These are phyloP conservation scores for Pyrenophora seminiperda DNA, from an alignment of 2,329 filamentous ascomycete genomes.

Conservation along the genomic window DNA sequence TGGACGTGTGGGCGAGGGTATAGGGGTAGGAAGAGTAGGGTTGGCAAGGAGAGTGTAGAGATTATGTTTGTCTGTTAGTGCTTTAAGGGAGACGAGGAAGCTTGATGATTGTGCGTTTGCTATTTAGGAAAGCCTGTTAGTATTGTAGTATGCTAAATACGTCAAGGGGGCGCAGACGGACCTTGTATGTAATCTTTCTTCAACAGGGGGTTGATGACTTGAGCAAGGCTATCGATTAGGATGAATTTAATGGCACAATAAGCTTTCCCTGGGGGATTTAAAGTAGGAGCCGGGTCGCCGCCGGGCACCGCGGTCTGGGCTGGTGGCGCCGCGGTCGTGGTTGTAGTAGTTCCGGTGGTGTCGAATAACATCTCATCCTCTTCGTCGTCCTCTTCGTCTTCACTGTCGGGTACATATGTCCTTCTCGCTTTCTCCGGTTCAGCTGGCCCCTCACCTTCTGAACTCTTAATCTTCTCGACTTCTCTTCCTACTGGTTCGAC, in stretches of 20 bases:
- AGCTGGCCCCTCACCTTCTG: not conserved
- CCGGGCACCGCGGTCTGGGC: not conserved
- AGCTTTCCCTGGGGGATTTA: not conserved
- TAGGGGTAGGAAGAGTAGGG: constrained; percentile 26
- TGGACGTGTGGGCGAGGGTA: constrained; percentile 5
- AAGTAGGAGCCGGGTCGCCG: not conserved
- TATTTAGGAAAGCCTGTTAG: constrained; percentile 10
- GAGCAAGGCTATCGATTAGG: constrained; percentile 49
- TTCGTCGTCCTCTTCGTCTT: constrained; percentile 44
- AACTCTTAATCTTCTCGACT: constrained; percentile 18
- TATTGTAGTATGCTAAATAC: constrained; percentile 16
- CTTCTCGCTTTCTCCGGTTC: constrained; percentile 16
- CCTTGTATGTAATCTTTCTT: constrained; percentile 47
- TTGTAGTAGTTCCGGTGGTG: constrained; percentile 1
- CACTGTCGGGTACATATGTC: constrained; percentile 41
- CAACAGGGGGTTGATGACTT: constrained; percentile 45
- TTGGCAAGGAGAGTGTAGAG: constrained; percentile 52
- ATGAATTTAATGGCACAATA: constrained; percentile 33
- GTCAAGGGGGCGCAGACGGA: constrained; percentile 21
- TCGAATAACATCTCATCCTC: constrained; percentile 52
- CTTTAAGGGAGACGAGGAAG: constrained; percentile 50
- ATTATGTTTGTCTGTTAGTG: constrained; percentile 46
- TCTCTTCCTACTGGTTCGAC: constrained; percentile 17
- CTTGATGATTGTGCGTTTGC: constrained; percentile 50
- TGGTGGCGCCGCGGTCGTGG: not conserved